Base-by-base conservation (phyloP, 306 rosid species). In the Fagus crenata region DNA sequence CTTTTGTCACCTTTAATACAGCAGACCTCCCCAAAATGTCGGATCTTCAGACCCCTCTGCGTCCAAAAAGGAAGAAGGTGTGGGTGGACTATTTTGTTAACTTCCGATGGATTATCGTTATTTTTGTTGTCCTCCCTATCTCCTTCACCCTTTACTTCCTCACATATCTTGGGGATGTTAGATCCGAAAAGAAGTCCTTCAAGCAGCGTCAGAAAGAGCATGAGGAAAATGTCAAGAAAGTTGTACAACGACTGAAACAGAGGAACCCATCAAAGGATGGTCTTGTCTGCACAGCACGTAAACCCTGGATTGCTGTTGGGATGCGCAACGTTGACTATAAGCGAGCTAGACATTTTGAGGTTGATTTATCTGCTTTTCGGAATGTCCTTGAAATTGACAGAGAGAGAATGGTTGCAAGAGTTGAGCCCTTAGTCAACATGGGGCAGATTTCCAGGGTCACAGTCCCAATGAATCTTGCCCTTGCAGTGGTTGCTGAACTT, bases 271-370 rank as follows among this genome's bases (percentile, higher is more conserved):
- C 87, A 1, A 95, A 85, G 82, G 98, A 92, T 73, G 98, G 98
- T 69, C 98, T 95, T 76, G 98, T 95, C 67, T 95, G 98, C 77
- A 90, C 98, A 4, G 98, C 98, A 64, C 91, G 98, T 14, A 95
- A 92, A 75, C 98, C 98, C 1, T 95, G 92, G 92, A 90, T 95
- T 70, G 98, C 98, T 1, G 98, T 95, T 77, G 98, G 98, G 58
- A 95, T 92, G 98, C 84, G 98, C 28, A 95, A 95, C 82, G 97
- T 95, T 74, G 98, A 95, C 85, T 95, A 95, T 71, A 95, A 95
- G 87, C 90, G 98, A 35, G 98, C 98, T 67, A 93, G 98, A 1
- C 98, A 95, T 80, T 95, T 89, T 69, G 98, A 95, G 83, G 96
- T 95, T 31, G 98, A 95, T 77, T 79, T 95, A 53, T 90, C 98